A percentile compares a stretch with the other conserved stretches of the same genome.
These are phyloP conservation scores for Rauvolfia tetraphylla DNA, from an alignment of 257 asterid genomes.

Conservation along the genomic window DNA sequence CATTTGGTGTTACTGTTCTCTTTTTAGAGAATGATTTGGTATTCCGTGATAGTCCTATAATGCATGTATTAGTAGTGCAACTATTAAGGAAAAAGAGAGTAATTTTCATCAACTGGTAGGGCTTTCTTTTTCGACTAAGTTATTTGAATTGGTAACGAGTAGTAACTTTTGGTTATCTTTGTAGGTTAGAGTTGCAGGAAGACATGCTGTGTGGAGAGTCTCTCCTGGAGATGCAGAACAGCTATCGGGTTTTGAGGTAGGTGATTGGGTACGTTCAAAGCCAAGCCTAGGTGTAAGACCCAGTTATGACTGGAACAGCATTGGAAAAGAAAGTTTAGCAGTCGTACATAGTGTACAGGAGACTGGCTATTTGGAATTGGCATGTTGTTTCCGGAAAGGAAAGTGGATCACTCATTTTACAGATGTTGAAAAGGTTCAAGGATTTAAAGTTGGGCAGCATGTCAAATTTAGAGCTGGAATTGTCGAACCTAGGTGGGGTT, in stretches of 20 bases:
- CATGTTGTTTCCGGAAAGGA: slow-evolving; percentile 94
- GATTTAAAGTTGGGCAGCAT: slow-evolving; percentile 79
- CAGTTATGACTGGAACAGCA: slow-evolving; percentile 94
- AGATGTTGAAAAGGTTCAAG: slow-evolving; percentile 89
- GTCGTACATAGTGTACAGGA: slow-evolving; percentile 89
- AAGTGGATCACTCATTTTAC: slow-evolving; percentile 64
- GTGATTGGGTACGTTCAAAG: slow-evolving; percentile 98
- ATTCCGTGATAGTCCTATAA: background rate
- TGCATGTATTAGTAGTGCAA: background rate
- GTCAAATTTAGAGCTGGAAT: slow-evolving; percentile 69
- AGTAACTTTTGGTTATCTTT: slow-evolving; percentile 17
- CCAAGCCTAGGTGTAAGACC: slow-evolving; percentile 88
- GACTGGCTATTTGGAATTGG: slow-evolving; percentile 82
- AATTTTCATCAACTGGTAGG: background rate
- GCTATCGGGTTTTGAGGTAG: slow-evolving; percentile 90
- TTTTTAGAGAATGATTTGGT: background rate
- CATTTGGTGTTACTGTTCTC: background rate
- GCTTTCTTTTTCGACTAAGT: background rate
- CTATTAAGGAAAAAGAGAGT: background rate
- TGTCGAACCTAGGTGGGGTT: slow-evolving; percentile 95
- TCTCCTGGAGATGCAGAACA: slow-evolving; percentile 98
- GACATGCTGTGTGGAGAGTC: slow-evolving; percentile 80
- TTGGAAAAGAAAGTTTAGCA: slow-evolving; percentile 88
- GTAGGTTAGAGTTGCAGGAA: slow-evolving; percentile 80
- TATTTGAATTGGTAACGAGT: slow-evolving; percentile 6